phyloP scores from a whole-genome alignment of 2,329 filamentous ascomycete species.

The Pseudogymnoascus sp. region DNA sequence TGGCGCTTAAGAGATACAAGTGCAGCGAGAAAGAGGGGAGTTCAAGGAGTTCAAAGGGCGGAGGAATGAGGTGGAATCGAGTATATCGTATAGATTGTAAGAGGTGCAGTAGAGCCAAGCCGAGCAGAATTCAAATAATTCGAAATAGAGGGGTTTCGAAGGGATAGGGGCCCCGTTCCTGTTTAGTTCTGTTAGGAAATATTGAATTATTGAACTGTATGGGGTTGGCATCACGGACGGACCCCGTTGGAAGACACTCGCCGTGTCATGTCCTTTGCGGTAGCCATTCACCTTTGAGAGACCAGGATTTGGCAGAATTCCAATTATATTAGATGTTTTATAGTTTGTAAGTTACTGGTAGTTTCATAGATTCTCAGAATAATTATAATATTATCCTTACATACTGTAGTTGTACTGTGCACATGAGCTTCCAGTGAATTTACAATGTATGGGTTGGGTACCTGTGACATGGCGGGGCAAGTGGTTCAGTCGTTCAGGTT shows the following conservation, averaged over 20 bases:
- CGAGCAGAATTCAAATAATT: not conserved
- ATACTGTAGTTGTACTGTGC: not conserved
- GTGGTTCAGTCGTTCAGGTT: not conserved
- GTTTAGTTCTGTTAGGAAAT: not conserved
- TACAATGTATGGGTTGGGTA: not conserved
- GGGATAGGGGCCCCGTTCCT: not conserved
- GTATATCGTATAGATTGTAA: not conserved
- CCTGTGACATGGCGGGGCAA: not conserved
- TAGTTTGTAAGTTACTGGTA: not conserved
- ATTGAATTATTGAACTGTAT: not conserved
- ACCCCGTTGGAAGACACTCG: not conserved
- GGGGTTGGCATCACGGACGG: not conserved
- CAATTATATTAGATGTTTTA: not conserved
- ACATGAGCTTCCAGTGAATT: not conserved
- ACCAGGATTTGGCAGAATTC: not conserved
- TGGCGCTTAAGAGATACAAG: conserved; percentile 7
- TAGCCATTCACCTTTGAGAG: not conserved
- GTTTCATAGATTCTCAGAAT: not conserved
- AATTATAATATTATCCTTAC: not conserved
- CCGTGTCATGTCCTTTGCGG: not conserved
- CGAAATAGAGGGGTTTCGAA: not conserved
- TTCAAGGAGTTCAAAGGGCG: not conserved
- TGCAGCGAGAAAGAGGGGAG: not conserved
- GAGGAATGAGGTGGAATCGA: not conserved
- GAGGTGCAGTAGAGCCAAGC: not conserved